Conservation (phyloP, 164 flowering plant genomes). For the Kingdonia uniflora region DNA sequence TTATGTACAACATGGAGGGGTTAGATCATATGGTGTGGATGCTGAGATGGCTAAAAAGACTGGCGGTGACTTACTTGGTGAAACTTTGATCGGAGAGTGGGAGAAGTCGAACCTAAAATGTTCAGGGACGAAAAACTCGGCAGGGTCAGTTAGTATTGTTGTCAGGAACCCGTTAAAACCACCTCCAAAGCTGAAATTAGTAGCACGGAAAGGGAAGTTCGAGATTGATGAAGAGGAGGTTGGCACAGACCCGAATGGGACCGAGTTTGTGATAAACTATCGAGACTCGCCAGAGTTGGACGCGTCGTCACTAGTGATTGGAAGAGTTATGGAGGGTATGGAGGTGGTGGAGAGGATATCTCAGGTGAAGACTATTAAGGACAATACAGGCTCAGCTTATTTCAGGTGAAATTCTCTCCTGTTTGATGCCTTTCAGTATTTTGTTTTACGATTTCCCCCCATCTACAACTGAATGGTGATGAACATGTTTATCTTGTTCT, state of each 20-base stretch:
- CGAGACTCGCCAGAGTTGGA: constrained; percentile 82
- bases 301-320: constrained; percentile 56
- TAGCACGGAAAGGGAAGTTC: constrained; percentile 72
- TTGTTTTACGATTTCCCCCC: background rate
- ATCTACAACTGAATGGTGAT: background rate
- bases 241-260: constrained; percentile 69
- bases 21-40: constrained; percentile 81
- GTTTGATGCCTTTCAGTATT: background rate
- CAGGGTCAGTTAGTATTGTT: constrained; percentile 51
- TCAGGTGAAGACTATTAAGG: constrained; percentile 80
- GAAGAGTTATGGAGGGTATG: constrained; percentile 70
- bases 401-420: constrained; percentile 50
- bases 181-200: constrained; percentile 75
- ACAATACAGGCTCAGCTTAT: constrained; percentile 73
- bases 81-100: constrained; percentile 28
- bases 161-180: constrained; percentile 77
- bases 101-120: constrained; percentile 27
- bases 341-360: constrained; percentile 64
- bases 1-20: constrained; percentile 81
- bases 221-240: constrained; percentile 78
- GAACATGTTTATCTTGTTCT: background rate
- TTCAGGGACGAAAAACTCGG: constrained; percentile 51
- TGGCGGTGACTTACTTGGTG: constrained; percentile 34
- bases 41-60: constrained; percentile 51
- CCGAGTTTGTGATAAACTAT: constrained; percentile 59